These are phyloP conservation scores for Macaranga tanarius DNA, from an alignment of 441 rosid species.

Conservation along the genomic window DNA sequence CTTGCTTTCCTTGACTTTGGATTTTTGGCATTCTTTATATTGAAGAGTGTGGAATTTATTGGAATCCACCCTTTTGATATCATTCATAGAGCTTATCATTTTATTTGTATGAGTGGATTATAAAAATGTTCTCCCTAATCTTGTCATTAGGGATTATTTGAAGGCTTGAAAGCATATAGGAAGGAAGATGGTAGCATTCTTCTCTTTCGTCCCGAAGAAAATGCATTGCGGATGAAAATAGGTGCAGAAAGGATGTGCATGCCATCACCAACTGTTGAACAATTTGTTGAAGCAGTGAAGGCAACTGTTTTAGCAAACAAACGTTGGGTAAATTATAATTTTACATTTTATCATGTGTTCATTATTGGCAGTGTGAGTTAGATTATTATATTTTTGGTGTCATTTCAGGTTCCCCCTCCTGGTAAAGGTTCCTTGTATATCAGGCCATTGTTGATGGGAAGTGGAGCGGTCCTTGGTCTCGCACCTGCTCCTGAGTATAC, in stretches of 20 bases:
- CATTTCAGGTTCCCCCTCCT: constrained; percentile 51
- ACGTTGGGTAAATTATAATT: constrained; percentile 40
- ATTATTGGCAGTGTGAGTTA: constrained; percentile 1
- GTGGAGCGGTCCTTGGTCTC: constrained; percentile 55
- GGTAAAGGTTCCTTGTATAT: constrained; percentile 55
- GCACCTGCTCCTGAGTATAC: constrained; percentile 58
- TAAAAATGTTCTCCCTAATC: not conserved
- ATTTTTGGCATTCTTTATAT: not conserved
- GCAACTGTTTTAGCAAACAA: constrained; percentile 46
- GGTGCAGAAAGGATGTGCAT: constrained; percentile 62
- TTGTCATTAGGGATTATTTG: constrained; percentile 45
- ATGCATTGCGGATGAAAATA: constrained; percentile 40
- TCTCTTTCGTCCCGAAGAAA: constrained; percentile 52
- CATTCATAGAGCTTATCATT: not conserved
- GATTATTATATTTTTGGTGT: constrained; percentile 19
- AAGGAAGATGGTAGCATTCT: constrained; percentile 42
- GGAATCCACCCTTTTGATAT: not conserved
- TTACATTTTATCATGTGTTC: not conserved
- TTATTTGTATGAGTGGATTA: not conserved
- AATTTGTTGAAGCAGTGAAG: constrained; percentile 54
- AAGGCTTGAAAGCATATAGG: constrained; percentile 53
- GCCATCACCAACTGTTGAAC: constrained; percentile 50
- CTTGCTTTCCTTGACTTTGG: not conserved
- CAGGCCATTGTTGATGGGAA: constrained; percentile 55
- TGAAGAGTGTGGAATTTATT: not conserved